Conservation (phyloP, 2,329 filamentous ascomycete genomes). For the Fusarium mexicanum region DNA sequence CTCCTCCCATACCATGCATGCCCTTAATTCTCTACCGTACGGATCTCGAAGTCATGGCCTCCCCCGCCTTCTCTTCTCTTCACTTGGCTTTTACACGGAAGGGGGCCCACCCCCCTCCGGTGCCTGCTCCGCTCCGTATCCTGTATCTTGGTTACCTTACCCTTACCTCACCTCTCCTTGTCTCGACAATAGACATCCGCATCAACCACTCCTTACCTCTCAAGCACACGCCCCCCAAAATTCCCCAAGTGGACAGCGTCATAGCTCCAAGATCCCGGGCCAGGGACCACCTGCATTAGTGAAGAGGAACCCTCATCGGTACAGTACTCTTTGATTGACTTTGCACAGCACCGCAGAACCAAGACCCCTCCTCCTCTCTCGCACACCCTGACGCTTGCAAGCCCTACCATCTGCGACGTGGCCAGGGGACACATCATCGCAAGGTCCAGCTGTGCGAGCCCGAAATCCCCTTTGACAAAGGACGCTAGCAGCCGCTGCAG, state of each 20-base stretch:
- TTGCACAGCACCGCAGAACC: constrained; percentile 66
- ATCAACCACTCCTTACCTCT: constrained; percentile 36
- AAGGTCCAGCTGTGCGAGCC: constrained; percentile 65
- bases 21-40: not conserved
- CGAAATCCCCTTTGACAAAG: constrained; percentile 64
- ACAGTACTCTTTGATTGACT: constrained; percentile 59
- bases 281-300: constrained; percentile 48
- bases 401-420: constrained; percentile 69
- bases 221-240: constrained; percentile 41
- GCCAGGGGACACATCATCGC: constrained; percentile 69
- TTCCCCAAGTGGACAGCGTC: constrained; percentile 47
- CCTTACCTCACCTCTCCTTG: constrained; percentile 13
- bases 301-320: constrained; percentile 43
- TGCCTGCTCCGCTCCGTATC: constrained; percentile 30
- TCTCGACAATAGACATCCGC: constrained; percentile 27
- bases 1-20: not conserved
- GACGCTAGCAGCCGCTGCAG: constrained; percentile 72
- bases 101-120: constrained; percentile 39
- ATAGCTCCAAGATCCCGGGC: constrained; percentile 57
- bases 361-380: constrained; percentile 47
- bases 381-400: constrained; percentile 57
- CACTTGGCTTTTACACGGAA: constrained; percentile 23
- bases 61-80: constrained; percentile 1
- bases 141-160: constrained; percentile 24
- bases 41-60: constrained; percentile 28